Evolutionary conservation across 2,329 filamentous ascomycete species (phyloP).

Genomic region (Pseudocercospora ulei): DNA sequence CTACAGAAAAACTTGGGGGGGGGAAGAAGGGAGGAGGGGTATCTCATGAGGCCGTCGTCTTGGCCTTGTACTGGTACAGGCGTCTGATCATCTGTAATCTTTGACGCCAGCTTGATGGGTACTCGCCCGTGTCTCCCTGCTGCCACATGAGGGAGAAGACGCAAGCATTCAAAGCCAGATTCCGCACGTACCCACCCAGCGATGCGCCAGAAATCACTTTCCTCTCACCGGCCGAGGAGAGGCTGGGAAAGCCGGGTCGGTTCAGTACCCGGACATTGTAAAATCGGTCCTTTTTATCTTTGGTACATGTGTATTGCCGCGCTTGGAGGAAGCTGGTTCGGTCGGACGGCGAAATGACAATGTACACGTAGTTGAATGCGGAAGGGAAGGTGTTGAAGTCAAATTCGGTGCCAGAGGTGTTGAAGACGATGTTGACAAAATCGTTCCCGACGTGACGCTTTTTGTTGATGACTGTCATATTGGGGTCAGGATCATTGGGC

Average conservation of each 20-base stretch:
- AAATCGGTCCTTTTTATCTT: slow-evolving; percentile 47
- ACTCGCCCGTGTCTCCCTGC: slow-evolving; percentile 50
- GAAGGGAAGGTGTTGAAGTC: slow-evolving; percentile 85
- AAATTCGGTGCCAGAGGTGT: slow-evolving; percentile 81
- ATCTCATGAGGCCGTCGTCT: slow-evolving; percentile 9
- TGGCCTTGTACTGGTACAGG: slow-evolving; percentile 49
- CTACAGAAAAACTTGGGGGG: slow-evolving; percentile 4
- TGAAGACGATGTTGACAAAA: slow-evolving; percentile 96
- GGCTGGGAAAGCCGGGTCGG: slow-evolving; percentile 78
- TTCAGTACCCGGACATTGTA: slow-evolving; percentile 86
- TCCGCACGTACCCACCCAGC: slow-evolving; percentile 73
- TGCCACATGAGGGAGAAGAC: slow-evolving; percentile 86
- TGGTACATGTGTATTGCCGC: slow-evolving; percentile 36
- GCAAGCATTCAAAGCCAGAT: slow-evolving; percentile 83
- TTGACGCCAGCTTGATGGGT: slow-evolving; percentile 81
- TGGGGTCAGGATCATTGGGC: slow-evolving; percentile 72
- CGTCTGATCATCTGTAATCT: slow-evolving; percentile 75
- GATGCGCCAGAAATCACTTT: slow-evolving; percentile 81
- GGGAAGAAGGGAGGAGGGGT: slow-evolving; percentile 1
- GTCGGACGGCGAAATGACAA: slow-evolving; percentile 84
- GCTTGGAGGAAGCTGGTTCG: slow-evolving; percentile 64
- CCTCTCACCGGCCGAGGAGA: slow-evolving; percentile 77
- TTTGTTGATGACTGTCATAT: slow-evolving; percentile 53
- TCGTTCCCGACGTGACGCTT: slow-evolving; percentile 96
- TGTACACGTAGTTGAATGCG: slow-evolving; percentile 94